These are phyloP conservation scores for Fusarium odoratissimum DNA, from an alignment of 2,329 filamentous ascomycete genomes.

Conservation along the genomic window DNA sequence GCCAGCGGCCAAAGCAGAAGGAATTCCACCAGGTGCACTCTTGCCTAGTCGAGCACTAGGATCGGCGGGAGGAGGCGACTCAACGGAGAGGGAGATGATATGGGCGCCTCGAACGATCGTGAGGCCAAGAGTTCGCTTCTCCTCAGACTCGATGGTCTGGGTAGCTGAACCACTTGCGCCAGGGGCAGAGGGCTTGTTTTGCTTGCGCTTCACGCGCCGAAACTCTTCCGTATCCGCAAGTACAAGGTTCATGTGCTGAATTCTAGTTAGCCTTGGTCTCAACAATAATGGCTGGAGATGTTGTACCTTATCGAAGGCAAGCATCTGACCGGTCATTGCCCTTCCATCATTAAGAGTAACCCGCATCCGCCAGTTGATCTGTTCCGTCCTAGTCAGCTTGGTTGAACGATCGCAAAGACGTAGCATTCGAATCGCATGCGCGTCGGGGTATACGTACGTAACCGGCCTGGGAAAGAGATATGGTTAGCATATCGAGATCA, in stretches of 20 bases:
- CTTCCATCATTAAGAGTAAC: constrained; percentile 94
- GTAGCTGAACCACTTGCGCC: constrained; percentile 69
- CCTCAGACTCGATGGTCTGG: constrained; percentile 86
- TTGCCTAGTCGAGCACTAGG: constrained; percentile 89
- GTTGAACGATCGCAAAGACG: neutral
- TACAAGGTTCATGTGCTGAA: constrained; percentile 97
- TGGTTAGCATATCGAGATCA: constrained; percentile 70
- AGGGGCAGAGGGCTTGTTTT: constrained; percentile 76
- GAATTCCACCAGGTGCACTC: constrained; percentile 73
- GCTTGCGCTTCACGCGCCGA: constrained; percentile 87
- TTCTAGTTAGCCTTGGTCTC: constrained; percentile 17
- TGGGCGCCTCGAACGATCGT: constrained; percentile 95
- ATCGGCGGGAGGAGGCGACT: constrained; percentile 94
- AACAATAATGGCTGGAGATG: neutral
- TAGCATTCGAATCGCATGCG: constrained; percentile 7
- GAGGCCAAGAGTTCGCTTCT: constrained; percentile 96
- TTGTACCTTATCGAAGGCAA: constrained; percentile 94
- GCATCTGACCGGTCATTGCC: constrained; percentile 97
- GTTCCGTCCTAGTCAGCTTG: constrained; percentile 24
- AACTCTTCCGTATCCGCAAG: constrained; percentile 99
- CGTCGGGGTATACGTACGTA: constrained; percentile 67
- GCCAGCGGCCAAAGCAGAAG: constrained; percentile 80
- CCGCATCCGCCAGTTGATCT: constrained; percentile 99
- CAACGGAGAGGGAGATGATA: constrained; percentile 93
- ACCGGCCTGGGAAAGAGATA: constrained; percentile 69